Base-by-base conservation (phyloP, 495 filamentous ascomycete genomes). In the Penicillium cinerascens region DNA sequence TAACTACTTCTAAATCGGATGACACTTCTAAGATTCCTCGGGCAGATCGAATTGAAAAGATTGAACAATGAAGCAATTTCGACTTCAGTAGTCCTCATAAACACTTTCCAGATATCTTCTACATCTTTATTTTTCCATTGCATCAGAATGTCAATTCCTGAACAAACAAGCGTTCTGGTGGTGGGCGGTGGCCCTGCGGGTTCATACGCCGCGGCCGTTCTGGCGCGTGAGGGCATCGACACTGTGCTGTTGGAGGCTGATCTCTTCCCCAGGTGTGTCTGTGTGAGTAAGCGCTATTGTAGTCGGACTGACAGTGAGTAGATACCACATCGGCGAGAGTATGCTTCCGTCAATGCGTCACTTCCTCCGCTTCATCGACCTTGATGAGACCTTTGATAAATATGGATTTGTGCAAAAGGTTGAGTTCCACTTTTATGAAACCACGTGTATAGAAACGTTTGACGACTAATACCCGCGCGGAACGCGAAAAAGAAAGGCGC, bases 371-470 rank as follows among this genome's bases (percentile, higher is more conserved):
- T 81, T 79, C 54, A 75, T 81, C 45, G 78, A 79, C 35, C 42
- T 70, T 1, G 65, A 80, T 16, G 44, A 66, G 0, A 69, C 50
- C 16, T 81, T 78, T 51, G 55, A 72, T 16, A 49, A 26, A 0
- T 56, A 78, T 54, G 78, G 78, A 3, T 81, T 82, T 51, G 44
- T 21, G 2, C 61, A 59, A 17, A 81, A 81, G 71, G 74, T 77
- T 41, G 15, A n/a, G n/a, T n/a, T n/a, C n/a, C n/a, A 18, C 2
- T 16, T 3, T 29, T 16, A 22, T 37, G 11, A 6, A 13, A 10
- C 21, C 25, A 1, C 22, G n/a, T 36, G 41, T 7, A 1, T 21
- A 77, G 74, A n/a, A n/a, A n/a, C n/a, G n/a, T n/a, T n/a, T n/a
- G n/a, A n/a, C n/a, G n/a, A n/a, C n/a, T n/a, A n/a, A n/a, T n/a